Conservation (phyloP, 176 grass and related monocot species). For the Miscanthus lutarioriparius region DNA sequence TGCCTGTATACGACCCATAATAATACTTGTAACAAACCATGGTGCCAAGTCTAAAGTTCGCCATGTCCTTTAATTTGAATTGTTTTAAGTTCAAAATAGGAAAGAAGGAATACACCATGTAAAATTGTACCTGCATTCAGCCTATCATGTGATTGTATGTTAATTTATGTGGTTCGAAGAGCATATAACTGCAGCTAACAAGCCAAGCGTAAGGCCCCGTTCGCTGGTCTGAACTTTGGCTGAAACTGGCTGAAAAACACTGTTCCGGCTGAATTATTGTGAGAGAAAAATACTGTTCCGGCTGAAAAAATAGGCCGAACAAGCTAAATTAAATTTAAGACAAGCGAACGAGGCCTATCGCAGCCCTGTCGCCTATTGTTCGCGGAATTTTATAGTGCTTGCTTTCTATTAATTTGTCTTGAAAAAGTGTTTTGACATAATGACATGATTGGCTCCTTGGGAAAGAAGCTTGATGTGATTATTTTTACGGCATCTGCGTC, state of each 20-base stretch:
- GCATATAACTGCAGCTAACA: background rate
- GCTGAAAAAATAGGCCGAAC: too few species aligned
- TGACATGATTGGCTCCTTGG: background rate
- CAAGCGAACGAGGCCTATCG: too few species aligned
- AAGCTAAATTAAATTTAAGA: too few species aligned
- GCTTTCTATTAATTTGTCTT: background rate
- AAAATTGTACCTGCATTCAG: background rate
- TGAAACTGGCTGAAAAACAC: too few species aligned
- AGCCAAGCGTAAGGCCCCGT: background rate
- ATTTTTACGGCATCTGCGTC: background rate
- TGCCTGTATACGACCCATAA: slow-evolving; percentile 36
- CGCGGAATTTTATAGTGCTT: background rate
- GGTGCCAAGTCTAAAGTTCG: slow-evolving; percentile 23
- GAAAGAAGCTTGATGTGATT: background rate
- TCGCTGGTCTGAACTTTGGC: too few species aligned
- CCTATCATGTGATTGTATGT: slow-evolving; percentile 10
- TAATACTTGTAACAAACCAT: slow-evolving; percentile 36
- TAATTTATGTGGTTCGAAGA: background rate
- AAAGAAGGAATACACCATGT: slow-evolving; percentile 43
- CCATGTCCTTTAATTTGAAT: slow-evolving; percentile 26
- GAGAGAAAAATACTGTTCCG: too few species aligned
- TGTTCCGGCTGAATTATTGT: too few species aligned
- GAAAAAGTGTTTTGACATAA: background rate
- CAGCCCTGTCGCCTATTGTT: background rate
- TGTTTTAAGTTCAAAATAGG: slow-evolving; percentile 26